Percentiles rank a stretch among this genome's conserved stretches.
phyloP scores from a whole-genome alignment of 73 alveolate species.

The Paramecium sexaurelia region DNA sequence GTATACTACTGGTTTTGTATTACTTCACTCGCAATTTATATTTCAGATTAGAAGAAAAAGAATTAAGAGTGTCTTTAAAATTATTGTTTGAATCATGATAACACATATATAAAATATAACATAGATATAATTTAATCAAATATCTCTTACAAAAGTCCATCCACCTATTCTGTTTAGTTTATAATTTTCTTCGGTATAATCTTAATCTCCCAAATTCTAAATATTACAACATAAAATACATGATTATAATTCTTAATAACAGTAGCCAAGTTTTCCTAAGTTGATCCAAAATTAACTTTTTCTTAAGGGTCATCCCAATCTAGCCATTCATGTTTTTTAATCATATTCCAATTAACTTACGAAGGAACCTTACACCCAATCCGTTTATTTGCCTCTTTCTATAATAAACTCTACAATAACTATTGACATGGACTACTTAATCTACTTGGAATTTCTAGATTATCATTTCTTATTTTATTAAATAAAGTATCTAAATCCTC shows the following conservation, averaged over 20 bases:
- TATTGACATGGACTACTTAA: constrained; percentile 79
- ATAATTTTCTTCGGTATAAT: background rate
- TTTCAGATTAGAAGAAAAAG: background rate
- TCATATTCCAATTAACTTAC: constrained; percentile 3
- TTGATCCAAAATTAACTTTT: background rate
- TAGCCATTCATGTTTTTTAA: constrained; percentile 12
- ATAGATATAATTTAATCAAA: background rate
- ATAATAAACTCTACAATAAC: constrained; percentile 54
- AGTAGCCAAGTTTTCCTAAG: background rate
- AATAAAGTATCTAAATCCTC: constrained; percentile 88
- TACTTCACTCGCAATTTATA: background rate
- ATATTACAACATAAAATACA: background rate
- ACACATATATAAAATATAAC: background rate
- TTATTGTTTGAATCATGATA: background rate
- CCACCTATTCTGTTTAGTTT: background rate
- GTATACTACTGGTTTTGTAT: background rate
- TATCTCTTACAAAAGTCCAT: constrained; percentile 14
- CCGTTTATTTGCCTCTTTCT: constrained; percentile 21
- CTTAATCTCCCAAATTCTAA: constrained; percentile 25
- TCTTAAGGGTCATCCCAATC: constrained; percentile 26
- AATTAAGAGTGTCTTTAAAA: background rate
- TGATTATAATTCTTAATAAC: background rate
- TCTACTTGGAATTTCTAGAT: constrained; percentile 83
- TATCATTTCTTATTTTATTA: constrained; percentile 87
- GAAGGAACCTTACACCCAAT: constrained; percentile 22